phyloP scores from a whole-genome alignment of 1,284 basidiomycete genomes.

The Ganoderma lingzhi region DNA sequence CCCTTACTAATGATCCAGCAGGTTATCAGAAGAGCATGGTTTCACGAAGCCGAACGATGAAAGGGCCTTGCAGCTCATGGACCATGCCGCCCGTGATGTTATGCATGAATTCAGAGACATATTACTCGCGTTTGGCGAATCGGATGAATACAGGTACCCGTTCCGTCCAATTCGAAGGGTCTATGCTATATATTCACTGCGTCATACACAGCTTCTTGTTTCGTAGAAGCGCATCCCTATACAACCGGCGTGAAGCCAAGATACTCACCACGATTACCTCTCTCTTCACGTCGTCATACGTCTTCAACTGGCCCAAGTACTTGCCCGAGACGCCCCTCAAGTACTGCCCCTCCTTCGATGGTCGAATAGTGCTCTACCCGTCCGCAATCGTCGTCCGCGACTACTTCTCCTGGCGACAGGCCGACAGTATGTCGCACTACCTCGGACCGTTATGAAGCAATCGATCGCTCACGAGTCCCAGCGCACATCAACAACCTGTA shows the following conservation, averaged over 20 bases:
- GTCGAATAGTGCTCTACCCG: constrained; percentile 89
- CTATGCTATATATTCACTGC: constrained; percentile 5
- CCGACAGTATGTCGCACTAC: constrained; percentile 80
- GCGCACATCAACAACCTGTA: constrained; percentile 99
- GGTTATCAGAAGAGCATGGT: constrained; percentile 85
- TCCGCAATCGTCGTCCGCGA: constrained; percentile 78
- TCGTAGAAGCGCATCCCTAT: constrained; percentile 76
- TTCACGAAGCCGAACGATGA: constrained; percentile 95
- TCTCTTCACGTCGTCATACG: constrained; percentile 92
- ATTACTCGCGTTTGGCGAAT: constrained; percentile 92
- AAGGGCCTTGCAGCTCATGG: constrained; percentile 91
- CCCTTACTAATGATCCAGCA: constrained; percentile 42
- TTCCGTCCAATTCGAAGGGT: not conserved
- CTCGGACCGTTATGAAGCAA: constrained; percentile 6
- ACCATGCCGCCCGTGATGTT: constrained; percentile 84
- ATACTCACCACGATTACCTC: constrained; percentile 91
- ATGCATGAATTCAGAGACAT: constrained; percentile 88
- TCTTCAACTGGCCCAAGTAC: constrained; percentile 85
- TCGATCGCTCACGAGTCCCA: constrained; percentile 42
- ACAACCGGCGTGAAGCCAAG: constrained; percentile 89
- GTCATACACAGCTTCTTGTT: constrained; percentile 79
- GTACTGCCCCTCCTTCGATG: constrained; percentile 94
- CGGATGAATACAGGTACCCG: constrained; percentile 91
- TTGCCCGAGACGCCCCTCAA: constrained; percentile 77
- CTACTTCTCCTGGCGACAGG: constrained; percentile 96